A percentile compares a stretch with the other conserved stretches of the same genome.
These are phyloP conservation scores for Neolentinus lepideus DNA, from an alignment of 1,284 basidiomycete genomes.

Conservation along the genomic window DNA sequence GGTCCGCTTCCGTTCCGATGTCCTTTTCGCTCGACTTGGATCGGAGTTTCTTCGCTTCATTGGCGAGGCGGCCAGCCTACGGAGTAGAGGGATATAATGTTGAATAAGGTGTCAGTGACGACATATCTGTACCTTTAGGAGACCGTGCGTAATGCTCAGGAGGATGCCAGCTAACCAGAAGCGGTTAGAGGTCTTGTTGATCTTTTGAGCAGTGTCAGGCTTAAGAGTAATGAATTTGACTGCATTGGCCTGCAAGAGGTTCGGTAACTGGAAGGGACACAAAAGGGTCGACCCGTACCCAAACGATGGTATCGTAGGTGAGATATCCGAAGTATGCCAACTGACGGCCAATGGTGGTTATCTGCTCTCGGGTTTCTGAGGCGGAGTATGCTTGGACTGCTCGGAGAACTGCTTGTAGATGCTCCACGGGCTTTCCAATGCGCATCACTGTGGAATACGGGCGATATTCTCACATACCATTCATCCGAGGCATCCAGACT, in stretches of 20 bases:
- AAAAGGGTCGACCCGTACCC: slow-evolving; percentile 46
- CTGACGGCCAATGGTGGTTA: slow-evolving; percentile 81
- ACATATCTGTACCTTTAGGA: slow-evolving; percentile 53
- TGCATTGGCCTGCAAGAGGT: slow-evolving; percentile 44
- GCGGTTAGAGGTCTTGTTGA: slow-evolving; percentile 72
- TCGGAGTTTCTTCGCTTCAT: slow-evolving; percentile 47
- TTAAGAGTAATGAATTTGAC: slow-evolving; percentile 65
- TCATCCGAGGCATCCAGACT: slow-evolving; percentile 18
- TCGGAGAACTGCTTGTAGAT: slow-evolving; percentile 87
- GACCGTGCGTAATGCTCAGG: slow-evolving; percentile 64
- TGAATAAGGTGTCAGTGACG: not conserved
- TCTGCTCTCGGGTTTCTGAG: slow-evolving; percentile 64
- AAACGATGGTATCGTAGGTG: slow-evolving; percentile 73
- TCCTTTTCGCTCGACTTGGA: slow-evolving; percentile 43
- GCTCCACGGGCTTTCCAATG: slow-evolving; percentile 91
- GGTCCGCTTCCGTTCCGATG: slow-evolving; percentile 58
- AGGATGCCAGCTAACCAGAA: slow-evolving; percentile 91
- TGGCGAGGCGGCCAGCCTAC: slow-evolving; percentile 52
- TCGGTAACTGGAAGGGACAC: not conserved
- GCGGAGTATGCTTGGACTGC: slow-evolving; percentile 47
- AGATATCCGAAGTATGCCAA: slow-evolving; percentile 91
- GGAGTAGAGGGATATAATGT: not conserved
- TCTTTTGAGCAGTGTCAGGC: slow-evolving; percentile 57
- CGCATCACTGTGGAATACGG: slow-evolving; percentile 66
- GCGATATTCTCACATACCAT: not conserved